phyloP scores from a whole-genome alignment of 192 early-diverging fungal species.

The Podila minutissima region DNA sequence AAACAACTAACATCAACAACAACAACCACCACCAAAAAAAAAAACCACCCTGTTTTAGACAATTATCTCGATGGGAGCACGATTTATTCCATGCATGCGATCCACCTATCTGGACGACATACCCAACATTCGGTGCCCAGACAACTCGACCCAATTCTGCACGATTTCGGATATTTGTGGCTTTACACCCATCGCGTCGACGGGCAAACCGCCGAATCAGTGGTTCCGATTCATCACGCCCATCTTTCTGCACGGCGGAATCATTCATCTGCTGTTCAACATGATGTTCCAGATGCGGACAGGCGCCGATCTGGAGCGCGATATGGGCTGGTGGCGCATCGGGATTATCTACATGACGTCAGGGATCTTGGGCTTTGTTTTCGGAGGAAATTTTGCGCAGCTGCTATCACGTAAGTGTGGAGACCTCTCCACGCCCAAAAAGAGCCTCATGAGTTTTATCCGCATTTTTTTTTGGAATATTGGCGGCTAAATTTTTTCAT shows the following conservation, averaged over 20 bases:
- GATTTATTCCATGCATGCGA: slow-evolving; percentile 86
- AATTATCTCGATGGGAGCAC: slow-evolving; percentile 76
- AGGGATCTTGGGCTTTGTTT: slow-evolving; percentile 83
- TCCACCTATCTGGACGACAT: slow-evolving; percentile 33
- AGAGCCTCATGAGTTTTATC: background rate
- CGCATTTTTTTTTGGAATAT: slow-evolving; percentile 11
- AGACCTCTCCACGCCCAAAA: too few relatives aligned
- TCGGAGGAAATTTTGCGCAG: slow-evolving; percentile 74
- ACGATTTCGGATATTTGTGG: slow-evolving; percentile 70
- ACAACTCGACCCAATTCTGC: slow-evolving; percentile 37
- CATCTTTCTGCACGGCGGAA: slow-evolving; percentile 87
- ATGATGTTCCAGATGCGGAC: slow-evolving; percentile 74
- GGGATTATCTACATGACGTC: slow-evolving; percentile 75
- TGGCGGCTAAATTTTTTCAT: background rate
- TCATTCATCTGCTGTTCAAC: slow-evolving; percentile 83
- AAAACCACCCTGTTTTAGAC: slow-evolving; percentile 46
- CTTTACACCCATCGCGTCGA: slow-evolving; percentile 53
- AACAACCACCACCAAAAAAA: too few relatives aligned
- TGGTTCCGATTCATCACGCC: slow-evolving; percentile 84
- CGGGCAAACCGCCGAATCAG: slow-evolving; percentile 69
- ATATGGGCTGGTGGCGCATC: slow-evolving; percentile 80
- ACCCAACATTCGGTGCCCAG: slow-evolving; percentile 52
- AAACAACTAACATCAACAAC: background rate
- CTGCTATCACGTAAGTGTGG: slow-evolving; percentile 56
- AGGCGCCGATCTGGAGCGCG: slow-evolving; percentile 78